Percentiles rank a stretch among this genome's conserved stretches.
phyloP scores from a whole-genome alignment of 176 grass and related monocot genomes.

The Carex kokanica region DNA sequence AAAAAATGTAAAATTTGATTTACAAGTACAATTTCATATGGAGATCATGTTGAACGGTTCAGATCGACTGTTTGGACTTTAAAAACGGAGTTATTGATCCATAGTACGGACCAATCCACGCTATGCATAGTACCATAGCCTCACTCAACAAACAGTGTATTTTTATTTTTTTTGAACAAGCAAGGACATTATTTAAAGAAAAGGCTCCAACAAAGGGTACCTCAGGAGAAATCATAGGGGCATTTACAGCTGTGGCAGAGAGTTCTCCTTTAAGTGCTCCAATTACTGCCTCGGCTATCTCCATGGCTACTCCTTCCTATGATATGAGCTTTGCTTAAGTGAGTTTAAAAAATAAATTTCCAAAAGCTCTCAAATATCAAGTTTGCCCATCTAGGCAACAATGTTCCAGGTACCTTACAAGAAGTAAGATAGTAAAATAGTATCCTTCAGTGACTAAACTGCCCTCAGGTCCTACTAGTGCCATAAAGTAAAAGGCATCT shows the following conservation, averaged over 20 bases:
- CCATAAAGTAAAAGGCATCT: background rate
- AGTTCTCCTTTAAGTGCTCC: constrained; percentile 83
- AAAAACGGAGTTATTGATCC: no score
- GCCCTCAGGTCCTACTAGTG: background rate
- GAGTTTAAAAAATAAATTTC: background rate
- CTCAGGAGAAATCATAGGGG: constrained; percentile 76
- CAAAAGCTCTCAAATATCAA: background rate
- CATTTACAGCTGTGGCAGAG: constrained; percentile 83
- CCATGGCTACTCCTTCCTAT: constrained; percentile 86
- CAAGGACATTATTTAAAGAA: constrained; percentile 2
- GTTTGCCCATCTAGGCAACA: background rate
- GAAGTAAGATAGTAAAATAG: background rate
- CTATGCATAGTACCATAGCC: no score
- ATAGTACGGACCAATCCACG: no score
- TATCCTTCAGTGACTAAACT: background rate
- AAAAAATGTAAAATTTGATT: no score
- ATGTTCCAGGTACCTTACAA: background rate
- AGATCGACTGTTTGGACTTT: no score
- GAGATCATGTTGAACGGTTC: no score
- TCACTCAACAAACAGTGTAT: background rate
- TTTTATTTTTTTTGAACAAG: background rate
- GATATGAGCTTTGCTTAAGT: background rate
- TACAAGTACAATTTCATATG: no score
- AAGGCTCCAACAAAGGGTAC: constrained; percentile 21
- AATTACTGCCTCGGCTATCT: constrained; percentile 83